Evolutionary conservation across 1,139 yeast genomes (phyloP).

Genomic region (Yamadazyma sp.): DNA sequence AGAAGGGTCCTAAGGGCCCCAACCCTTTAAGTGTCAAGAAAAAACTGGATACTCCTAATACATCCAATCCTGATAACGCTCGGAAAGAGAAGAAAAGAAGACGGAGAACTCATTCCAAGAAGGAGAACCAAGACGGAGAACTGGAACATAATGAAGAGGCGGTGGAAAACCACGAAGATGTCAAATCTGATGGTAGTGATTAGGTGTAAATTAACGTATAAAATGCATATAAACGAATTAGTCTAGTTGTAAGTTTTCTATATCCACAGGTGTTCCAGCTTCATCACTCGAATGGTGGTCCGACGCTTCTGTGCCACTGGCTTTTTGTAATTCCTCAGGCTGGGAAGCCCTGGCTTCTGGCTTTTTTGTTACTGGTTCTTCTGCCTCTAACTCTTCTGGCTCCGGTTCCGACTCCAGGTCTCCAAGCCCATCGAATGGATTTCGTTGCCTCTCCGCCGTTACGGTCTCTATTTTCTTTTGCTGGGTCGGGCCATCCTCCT

Average conservation of each 20-base stretch:
- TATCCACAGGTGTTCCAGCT: background rate
- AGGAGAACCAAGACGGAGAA: constrained; percentile 2
- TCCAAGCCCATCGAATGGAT: constrained; percentile 20
- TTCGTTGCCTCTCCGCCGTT: constrained; percentile 11
- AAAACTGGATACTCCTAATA: constrained; percentile 48
- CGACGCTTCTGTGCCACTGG: no score
- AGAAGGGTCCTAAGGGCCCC: constrained; percentile 75
- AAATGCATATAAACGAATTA: constrained; percentile 4
- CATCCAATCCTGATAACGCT: constrained; percentile 4
- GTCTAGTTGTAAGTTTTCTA: background rate
- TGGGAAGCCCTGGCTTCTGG: no score
- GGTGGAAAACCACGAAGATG: constrained; percentile 2
- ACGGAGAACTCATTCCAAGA: constrained; percentile 13
- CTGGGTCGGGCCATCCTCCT: constrained; percentile 23
- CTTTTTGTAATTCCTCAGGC: no score
- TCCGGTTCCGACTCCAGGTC: constrained; percentile 9
- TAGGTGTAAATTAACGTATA: background rate
- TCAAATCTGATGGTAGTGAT: background rate
- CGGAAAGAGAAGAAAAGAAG: constrained; percentile 29
- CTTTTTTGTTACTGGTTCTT: no score
- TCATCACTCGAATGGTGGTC: background rate
- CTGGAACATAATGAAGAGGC: constrained; percentile 9
- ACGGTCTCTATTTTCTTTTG: constrained; percentile 4
- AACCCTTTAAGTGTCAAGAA: constrained; percentile 82
- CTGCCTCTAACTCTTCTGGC: no score